phyloP scores from a whole-genome alignment of 805 yeast genomes.

The Kuraishia ogatae region DNA sequence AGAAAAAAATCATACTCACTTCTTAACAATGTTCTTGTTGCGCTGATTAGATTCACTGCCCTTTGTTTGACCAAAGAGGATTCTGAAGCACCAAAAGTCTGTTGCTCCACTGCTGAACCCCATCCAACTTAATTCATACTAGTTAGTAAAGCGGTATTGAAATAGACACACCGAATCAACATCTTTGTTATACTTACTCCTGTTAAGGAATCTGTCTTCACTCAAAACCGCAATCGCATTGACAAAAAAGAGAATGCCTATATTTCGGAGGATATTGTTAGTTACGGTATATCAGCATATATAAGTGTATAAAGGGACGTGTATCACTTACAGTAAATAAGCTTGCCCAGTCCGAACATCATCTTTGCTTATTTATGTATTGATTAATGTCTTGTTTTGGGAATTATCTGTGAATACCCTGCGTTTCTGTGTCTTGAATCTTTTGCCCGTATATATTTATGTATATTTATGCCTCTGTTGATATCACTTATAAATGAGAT shows the following conservation, averaged over 20 bases:
- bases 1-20: slow-evolving; percentile 7
- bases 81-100: slow-evolving; percentile 8
- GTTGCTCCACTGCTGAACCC: slow-evolving; percentile 9
- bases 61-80: slow-evolving; percentile 29
- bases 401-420: no score
- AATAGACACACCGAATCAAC: slow-evolving; percentile 3
- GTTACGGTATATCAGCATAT: slow-evolving; percentile 1
- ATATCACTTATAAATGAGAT: no score
- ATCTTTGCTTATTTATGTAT: no score
- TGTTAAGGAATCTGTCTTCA: slow-evolving; percentile 50
- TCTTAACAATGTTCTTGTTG: slow-evolving; percentile 49
- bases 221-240: slow-evolving; percentile 53
- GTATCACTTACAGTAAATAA: slow-evolving; percentile 32
- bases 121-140: slow-evolving; percentile 15
- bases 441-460: no score
- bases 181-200: slow-evolving; percentile 27
- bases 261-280: slow-evolving; percentile 6
- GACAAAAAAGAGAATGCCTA: slow-evolving; percentile 37
- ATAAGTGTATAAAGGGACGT: background rate
- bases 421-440: no score
- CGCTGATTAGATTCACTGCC: slow-evolving; percentile 43
- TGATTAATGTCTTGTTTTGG: no score
- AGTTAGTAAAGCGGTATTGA: background rate
- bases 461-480: no score
- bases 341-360: slow-evolving; percentile 51